These are phyloP conservation scores for Colletotrichum paranaense DNA, from an alignment of 2,329 filamentous ascomycete genomes.

Conservation along the genomic window DNA sequence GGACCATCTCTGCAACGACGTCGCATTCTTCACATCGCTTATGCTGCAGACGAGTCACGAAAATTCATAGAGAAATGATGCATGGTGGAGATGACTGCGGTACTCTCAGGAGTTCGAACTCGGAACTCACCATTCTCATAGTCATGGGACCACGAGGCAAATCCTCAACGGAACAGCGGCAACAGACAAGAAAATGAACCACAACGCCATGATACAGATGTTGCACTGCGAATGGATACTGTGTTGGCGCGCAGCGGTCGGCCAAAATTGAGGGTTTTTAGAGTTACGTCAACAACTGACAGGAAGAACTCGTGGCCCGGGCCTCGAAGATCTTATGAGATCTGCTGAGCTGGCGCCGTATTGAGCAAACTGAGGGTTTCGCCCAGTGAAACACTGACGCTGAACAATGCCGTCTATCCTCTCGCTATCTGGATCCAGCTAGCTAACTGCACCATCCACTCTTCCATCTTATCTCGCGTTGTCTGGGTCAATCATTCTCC, in stretches of 20 bases:
- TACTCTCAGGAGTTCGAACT: not conserved
- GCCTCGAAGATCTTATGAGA: not conserved
- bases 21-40: conserved; percentile 34
- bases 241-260: not conserved
- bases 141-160: conserved; percentile 1
- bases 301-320: conserved; percentile 18
- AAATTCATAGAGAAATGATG: not conserved
- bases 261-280: not conserved
- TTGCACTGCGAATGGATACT: conserved; percentile 3
- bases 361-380: not conserved
- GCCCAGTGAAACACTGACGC: conserved; percentile 1
- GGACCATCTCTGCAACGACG: conserved; percentile 27
- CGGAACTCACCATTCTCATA: not conserved
- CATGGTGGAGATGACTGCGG: not conserved
- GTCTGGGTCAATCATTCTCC: not conserved
- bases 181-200: not conserved
- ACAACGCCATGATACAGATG: not conserved
- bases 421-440: no score
- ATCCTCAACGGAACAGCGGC: not conserved
- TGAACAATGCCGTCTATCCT: not conserved
- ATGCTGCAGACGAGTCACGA: conserved; percentile 20
- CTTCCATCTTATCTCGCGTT: not conserved
- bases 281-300: conserved; percentile 15
- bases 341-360: not conserved
- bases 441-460: not conserved